phyloP scores from a whole-genome alignment of 805 yeast genomes.

The Kodamaea nitidulidarum region DNA sequence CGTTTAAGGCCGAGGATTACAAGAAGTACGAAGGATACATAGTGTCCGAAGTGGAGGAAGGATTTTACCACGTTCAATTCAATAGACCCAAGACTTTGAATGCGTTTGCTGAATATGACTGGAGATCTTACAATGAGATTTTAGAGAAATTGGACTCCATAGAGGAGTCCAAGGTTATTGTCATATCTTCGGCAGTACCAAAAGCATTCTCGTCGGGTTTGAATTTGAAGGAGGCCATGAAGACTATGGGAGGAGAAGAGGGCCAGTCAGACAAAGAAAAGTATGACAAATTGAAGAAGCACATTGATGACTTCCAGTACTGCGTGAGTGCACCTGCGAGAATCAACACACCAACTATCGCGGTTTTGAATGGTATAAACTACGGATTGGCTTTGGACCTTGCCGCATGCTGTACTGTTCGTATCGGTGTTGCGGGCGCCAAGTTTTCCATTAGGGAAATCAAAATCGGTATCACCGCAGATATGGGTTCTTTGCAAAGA shows the following conservation, averaged over 20 bases:
- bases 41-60: conserved; percentile 42
- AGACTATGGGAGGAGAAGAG: conserved; percentile 4
- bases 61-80: conserved; percentile 54
- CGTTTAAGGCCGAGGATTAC: conserved; percentile 13
- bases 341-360: conserved; percentile 59
- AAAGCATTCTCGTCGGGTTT: conserved; percentile 62
- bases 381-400: conserved; percentile 71
- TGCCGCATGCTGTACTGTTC: conserved; percentile 52
- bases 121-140: conserved; percentile 53
- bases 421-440: conserved; percentile 52
- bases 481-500: conserved; percentile 73
- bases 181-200: conserved; percentile 54
- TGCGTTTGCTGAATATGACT: conserved; percentile 52
- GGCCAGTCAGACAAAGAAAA: conserved; percentile 18
- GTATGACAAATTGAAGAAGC: conserved; percentile 24
- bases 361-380: conserved; percentile 59
- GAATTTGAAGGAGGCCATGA: conserved; percentile 43
- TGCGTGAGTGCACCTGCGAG: conserved; percentile 47
- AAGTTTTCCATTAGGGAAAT: conserved; percentile 63
- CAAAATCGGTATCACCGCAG: conserved; percentile 71
- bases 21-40: conserved; percentile 26
- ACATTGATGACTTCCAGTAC: conserved; percentile 56
- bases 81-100: conserved; percentile 59
- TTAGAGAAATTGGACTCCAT: conserved; percentile 43
- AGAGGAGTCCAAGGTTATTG: conserved; percentile 46